Evolutionary conservation across 2,329 filamentous ascomycete species (phyloP).

Genomic region (Niveomyces coronatus): DNA sequence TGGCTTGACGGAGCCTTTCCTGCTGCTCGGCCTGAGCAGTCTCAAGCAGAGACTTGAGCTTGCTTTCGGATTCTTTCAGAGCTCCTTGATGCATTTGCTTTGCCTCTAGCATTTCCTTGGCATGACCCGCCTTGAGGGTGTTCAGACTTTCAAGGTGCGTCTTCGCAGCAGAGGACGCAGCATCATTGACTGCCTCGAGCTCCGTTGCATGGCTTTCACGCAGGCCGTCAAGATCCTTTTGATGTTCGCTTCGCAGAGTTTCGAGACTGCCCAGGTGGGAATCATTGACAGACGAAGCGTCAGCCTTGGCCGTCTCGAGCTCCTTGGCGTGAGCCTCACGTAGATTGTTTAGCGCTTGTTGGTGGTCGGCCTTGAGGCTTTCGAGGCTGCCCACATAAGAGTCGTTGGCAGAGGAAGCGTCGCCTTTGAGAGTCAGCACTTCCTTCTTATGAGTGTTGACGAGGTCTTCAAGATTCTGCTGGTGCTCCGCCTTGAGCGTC

Average conservation of each 20-base stretch:
- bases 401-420: conserved; percentile 18
- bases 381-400: conserved; percentile 16
- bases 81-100: conserved; percentile 35
- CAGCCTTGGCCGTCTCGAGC: conserved; percentile 38
- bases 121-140: conserved; percentile 1
- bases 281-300: conserved; percentile 18
- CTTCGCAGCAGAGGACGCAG: background rate
- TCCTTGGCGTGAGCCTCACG: conserved; percentile 48
- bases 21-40: conserved; percentile 31
- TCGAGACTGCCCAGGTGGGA: conserved; percentile 20
- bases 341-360: conserved; percentile 27
- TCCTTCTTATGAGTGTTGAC: conserved; percentile 24
- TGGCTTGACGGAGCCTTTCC: conserved; percentile 9
- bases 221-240: conserved; percentile 35
- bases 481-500: background rate
- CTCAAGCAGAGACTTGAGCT: conserved; percentile 3
- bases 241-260: conserved; percentile 45
- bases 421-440: conserved; percentile 15
- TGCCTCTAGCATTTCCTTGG: conserved; percentile 18
- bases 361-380: conserved; percentile 30
- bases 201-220: conserved; percentile 31
- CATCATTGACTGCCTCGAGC: conserved; percentile 31
- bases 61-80: conserved; percentile 30
- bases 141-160: background rate
- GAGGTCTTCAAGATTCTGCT: conserved; percentile 22